These are phyloP conservation scores for Camelina hispida DNA, from an alignment of 345 rosid species.

Conservation along the genomic window DNA sequence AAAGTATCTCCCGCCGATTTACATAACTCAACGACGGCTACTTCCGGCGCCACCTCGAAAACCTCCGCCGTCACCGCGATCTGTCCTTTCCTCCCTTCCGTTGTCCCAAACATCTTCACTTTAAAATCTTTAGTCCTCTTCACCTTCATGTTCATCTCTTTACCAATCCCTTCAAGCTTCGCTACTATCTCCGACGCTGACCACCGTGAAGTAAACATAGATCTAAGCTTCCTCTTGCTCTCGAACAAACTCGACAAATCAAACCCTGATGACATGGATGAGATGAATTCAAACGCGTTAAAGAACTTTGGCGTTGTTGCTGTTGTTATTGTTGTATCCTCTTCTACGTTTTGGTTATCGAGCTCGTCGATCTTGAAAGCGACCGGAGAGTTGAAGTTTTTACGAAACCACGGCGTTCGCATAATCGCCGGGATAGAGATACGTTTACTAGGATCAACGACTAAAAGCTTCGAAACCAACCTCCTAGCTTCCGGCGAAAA, in stretches of 20 bases:
- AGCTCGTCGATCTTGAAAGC: conserved; percentile 36
- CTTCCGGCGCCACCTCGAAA: conserved; percentile 64
- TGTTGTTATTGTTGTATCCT: background rate
- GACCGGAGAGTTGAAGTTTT: conserved; percentile 49
- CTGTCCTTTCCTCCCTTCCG: conserved; percentile 67
- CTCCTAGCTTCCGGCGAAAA: conserved; percentile 58
- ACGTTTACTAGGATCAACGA: conserved; percentile 60
- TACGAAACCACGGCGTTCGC: conserved; percentile 70
- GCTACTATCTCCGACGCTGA: conserved; percentile 53
- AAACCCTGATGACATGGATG: conserved; percentile 83
- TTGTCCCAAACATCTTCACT: conserved; percentile 52
- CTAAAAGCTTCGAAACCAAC: conserved; percentile 65
- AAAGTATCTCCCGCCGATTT: conserved; percentile 75
- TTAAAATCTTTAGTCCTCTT: conserved; percentile 54
- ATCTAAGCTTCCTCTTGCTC: conserved; percentile 51
- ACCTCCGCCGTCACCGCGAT: conserved; percentile 68
- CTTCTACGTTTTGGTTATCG: background rate
- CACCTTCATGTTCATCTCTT: conserved; percentile 57
- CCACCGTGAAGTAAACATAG: conserved; percentile 66
- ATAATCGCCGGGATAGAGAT: conserved; percentile 69
- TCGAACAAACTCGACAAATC: conserved; percentile 78
- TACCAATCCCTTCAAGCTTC: conserved; percentile 62
- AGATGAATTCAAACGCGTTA: conserved; percentile 77
- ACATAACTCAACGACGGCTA: conserved; percentile 70
- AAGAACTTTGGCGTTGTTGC: conserved; percentile 45